phyloP scores from a whole-genome alignment of 2,329 filamentous ascomycete species.

The Sphaceloma murrayae region DNA sequence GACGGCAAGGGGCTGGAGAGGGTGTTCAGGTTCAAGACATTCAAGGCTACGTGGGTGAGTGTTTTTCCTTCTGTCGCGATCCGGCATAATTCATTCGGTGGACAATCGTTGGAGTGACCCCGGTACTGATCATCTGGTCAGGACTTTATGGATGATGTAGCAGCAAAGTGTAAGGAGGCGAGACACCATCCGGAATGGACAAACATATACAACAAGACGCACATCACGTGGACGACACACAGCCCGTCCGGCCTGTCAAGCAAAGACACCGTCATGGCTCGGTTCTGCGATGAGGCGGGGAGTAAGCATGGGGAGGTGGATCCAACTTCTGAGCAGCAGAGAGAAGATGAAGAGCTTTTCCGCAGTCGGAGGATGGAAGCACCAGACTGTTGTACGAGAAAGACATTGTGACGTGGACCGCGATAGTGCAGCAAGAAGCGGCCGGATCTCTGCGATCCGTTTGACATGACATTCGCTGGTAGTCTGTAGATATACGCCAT shows the following conservation, averaged over 20 bases:
- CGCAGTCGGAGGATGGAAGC: constrained; percentile 12
- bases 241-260: constrained; percentile 54
- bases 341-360: constrained; percentile 9
- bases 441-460: constrained; percentile 11
- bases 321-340: constrained; percentile 12
- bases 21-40: constrained; percentile 32
- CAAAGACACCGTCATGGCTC: constrained; percentile 54
- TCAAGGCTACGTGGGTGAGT: constrained; percentile 32
- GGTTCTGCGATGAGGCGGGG: constrained; percentile 47
- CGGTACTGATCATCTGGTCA: no score
- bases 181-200: constrained; percentile 72
- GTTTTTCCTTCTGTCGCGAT: neutral
- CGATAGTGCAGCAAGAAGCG: neutral
- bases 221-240: constrained; percentile 67
- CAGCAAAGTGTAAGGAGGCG: constrained; percentile 55
- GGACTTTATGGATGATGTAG: constrained; percentile 68
- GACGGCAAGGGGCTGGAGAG: constrained; percentile 29
- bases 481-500: constrained; percentile 13
- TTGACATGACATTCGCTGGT: constrained; percentile 4
- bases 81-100: no score
- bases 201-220: constrained; percentile 63
- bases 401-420: neutral
- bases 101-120: no score
- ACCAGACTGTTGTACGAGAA: constrained; percentile 10
- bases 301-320: constrained; percentile 23